Conservation (phyloP, 2,329 filamentous ascomycete genomes). For the Domatiomyces globalis region DNA sequence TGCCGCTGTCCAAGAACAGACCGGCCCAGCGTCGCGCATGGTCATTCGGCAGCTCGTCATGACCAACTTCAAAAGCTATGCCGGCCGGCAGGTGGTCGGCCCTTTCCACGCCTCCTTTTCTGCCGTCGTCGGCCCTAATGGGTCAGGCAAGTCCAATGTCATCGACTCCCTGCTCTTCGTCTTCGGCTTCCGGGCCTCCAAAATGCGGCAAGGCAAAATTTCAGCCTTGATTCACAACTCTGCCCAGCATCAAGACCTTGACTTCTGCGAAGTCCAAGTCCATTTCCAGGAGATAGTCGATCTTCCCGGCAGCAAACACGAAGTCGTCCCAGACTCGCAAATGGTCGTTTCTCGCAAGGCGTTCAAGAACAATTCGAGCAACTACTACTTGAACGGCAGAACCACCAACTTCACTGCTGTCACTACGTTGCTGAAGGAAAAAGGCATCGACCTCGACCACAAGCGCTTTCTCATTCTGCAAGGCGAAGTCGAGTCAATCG, state of each 20-base stretch:
- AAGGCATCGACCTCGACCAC: constrained; percentile 90
- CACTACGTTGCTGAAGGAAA: constrained; percentile 69
- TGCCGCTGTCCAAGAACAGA: constrained; percentile 52
- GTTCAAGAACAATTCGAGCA: constrained; percentile 96
- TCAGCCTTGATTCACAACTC: constrained; percentile 97
- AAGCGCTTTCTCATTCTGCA: constrained; percentile 96
- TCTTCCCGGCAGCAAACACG: constrained; percentile 57
- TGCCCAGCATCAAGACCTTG: constrained; percentile 67
- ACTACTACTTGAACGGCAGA: constrained; percentile 89
- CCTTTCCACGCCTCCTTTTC: constrained; percentile 96
- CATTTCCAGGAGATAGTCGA: constrained; percentile 95
- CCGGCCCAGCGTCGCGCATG: constrained; percentile 66
- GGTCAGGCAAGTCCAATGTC: constrained; percentile 96
- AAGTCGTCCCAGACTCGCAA: constrained; percentile 68
- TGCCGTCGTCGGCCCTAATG: constrained; percentile 93
- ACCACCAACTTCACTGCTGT: constrained; percentile 87
- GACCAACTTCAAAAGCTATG: constrained; percentile 98
- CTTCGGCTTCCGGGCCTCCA: constrained; percentile 97
- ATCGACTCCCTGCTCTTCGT: constrained; percentile 97
- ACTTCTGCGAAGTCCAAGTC: constrained; percentile 88
- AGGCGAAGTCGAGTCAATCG: constrained; percentile 95
- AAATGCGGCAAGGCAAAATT: constrained; percentile 98
- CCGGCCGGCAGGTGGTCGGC: constrained; percentile 83
- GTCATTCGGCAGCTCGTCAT: constrained; percentile 86
- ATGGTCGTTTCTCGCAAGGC: constrained; percentile 80